Base-by-base conservation (phyloP, 2,329 filamentous ascomycete species). In the Colletotrichum sp. region DNA sequence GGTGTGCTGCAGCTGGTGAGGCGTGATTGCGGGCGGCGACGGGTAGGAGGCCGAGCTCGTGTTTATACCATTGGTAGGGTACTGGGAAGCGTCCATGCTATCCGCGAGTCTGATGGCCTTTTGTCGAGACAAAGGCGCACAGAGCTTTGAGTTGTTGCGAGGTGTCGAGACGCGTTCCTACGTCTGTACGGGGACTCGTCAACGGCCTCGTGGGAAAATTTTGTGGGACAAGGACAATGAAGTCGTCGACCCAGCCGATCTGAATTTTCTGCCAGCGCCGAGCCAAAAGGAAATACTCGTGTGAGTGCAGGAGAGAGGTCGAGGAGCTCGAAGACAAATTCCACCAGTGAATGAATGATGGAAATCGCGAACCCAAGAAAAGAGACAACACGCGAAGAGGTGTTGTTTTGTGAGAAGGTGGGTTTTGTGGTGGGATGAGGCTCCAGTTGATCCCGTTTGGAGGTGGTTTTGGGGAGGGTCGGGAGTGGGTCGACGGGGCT, bases 1-100 rank as follows among this genome's bases (percentile, higher is more conserved):
- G 75, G 83, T 85, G 76, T 85, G 85, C 78, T 89, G 88, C 64
- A 89, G 84, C 80, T 90, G 88, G 77, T 90, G 88, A 82, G 89
- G 87, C 79, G 89, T 87, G 77, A 89, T 86, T 69, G 88, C 88
- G 72, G 88, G 88, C 55, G 88, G 87, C 78, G 89, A 90, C 81
- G 88, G 88, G 83, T 90, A 89, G 77, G 85, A 80, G 76, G 88
- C 85, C 72, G 87, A 87, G 79, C 87, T 87, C 78, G 88, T 86
- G 87, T 88, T 89, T 89, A 90, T 88, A 86, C 86, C 87, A 87
- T 90, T 89, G 85, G 89, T 85, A 84, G 87, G 87, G 82, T 89
- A 90, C 80, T 88, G 87, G 82, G 86, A 85, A 85, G 87, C 87
- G 87, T 90, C 89, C 89, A 91, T 91, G 85, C 86, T 88, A 83